Evolutionary conservation across 257 asterid genomes (phyloP).

Genomic region (Cinchona pubescens): DNA sequence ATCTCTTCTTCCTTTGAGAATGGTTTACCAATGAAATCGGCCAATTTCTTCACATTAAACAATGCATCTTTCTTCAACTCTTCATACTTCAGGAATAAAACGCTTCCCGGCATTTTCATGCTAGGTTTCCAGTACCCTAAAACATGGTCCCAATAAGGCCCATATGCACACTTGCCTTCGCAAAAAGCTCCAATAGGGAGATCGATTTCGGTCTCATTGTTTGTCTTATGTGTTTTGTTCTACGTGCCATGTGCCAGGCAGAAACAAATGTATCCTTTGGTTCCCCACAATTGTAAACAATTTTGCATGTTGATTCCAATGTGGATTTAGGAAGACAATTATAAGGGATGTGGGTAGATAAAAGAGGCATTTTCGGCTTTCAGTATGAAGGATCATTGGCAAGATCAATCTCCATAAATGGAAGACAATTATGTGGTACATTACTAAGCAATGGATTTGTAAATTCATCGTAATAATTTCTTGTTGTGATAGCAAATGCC

Average conservation of each 20-base stretch:
- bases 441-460: slow-evolving; percentile 5
- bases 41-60: not conserved
- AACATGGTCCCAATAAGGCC: no score
- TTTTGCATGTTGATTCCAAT: not conserved
- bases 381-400: not conserved
- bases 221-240: not conserved
- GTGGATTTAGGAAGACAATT: slow-evolving; percentile 25
- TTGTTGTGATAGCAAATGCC: slow-evolving; percentile 18
- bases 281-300: not conserved
- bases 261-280: not conserved
- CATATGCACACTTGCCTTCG: slow-evolving; percentile 19
- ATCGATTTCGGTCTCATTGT: not conserved
- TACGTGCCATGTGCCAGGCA: not conserved
- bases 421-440: slow-evolving; percentile 30
- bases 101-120: slow-evolving; percentile 14
- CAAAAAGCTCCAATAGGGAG: not conserved
- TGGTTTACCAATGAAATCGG: no score
- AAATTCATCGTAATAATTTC: slow-evolving; percentile 10
- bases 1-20: not conserved
- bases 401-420: slow-evolving; percentile 28
- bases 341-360: slow-evolving; percentile 33
- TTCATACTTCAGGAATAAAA: not conserved
- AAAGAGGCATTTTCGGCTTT: not conserved
- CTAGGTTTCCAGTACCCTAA: slow-evolving; percentile 32
- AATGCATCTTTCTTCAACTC: not conserved